These are phyloP conservation scores for Mycena haematopus DNA, from an alignment of 768 basidiomycete species.

Conservation along the genomic window DNA sequence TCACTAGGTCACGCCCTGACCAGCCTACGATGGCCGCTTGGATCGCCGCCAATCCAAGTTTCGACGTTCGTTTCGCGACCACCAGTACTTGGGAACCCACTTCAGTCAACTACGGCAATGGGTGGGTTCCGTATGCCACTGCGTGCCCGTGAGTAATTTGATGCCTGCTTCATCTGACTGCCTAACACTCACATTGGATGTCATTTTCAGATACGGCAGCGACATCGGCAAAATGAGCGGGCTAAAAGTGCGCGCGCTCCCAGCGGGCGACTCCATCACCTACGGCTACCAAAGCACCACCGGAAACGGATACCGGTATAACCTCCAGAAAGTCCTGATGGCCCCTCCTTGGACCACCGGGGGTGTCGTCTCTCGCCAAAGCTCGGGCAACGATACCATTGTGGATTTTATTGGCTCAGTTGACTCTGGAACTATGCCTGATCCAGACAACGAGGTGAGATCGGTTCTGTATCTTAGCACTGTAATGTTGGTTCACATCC, in stretches of 20 bases:
- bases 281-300: slow-evolving; percentile 7
- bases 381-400: neutral
- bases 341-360: neutral
- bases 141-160: slow-evolving; percentile 5
- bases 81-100: slow-evolving; percentile 5
- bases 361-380: neutral
- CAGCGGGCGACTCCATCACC: slow-evolving; percentile 20
- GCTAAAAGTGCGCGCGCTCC: slow-evolving; percentile 3
- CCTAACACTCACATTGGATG: neutral
- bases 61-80: slow-evolving; percentile 8
- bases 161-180: neutral
- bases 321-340: slow-evolving; percentile 14
- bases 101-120: slow-evolving; percentile 4
- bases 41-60: neutral
- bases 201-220: neutral
- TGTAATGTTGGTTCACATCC: neutral
- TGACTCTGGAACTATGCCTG: slow-evolving; percentile 18
- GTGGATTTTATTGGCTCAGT: slow-evolving; percentile 21
- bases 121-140: slow-evolving; percentile 8
- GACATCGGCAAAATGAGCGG: slow-evolving; percentile 17
- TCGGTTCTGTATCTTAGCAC: neutral
- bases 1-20: neutral
- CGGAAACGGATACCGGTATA: slow-evolving; percentile 16
- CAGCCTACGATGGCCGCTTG: neutral
- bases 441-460: slow-evolving; percentile 20